These are phyloP conservation scores for Lactifluus pinguis DNA, from an alignment of 768 basidiomycete genomes.

Conservation along the genomic window DNA sequence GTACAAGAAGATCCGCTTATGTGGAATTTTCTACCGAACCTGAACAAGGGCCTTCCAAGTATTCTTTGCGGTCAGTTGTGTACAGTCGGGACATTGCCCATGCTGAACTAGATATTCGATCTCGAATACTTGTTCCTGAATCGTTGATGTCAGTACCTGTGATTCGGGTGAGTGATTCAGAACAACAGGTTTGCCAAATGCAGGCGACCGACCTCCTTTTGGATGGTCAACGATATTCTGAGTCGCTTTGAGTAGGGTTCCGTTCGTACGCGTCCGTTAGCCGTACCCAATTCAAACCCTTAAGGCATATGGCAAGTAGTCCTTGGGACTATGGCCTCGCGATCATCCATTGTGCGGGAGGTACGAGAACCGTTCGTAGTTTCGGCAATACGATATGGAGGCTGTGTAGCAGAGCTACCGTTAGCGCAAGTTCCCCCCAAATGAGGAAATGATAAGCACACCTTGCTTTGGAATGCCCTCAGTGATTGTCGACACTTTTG, in stretches of 20 bases:
- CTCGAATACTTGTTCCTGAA: conserved; percentile 96
- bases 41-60: conserved; percentile 98
- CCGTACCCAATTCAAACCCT: conserved; percentile 87
- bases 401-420: conserved; percentile 35
- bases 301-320: conserved; percentile 86
- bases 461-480: conserved; percentile 97
- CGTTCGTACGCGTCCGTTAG: conserved; percentile 98
- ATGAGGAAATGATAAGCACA: conserved; percentile 25
- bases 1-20: conserved; percentile 96
- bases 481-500: conserved; percentile 86
- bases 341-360: conserved; percentile 78
- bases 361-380: conserved; percentile 94
- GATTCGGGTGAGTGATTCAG: not conserved
- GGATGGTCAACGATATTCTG: conserved; percentile 89
- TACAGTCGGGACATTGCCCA: conserved; percentile 91
- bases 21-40: conserved; percentile 97
- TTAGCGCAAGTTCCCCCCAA: not conserved
- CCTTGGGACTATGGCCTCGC: conserved; percentile 89
- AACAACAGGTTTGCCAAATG: not conserved
- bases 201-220: conserved; percentile 74
- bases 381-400: conserved; percentile 85
- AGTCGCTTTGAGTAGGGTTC: conserved; percentile 95
- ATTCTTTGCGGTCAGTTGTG: conserved; percentile 93
- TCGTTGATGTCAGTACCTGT: conserved; percentile 85
- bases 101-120: conserved; percentile 92